Base-by-base conservation (phyloP, 352 stramenopile genomes). In the Phytopythium chamaehyphon region DNA sequence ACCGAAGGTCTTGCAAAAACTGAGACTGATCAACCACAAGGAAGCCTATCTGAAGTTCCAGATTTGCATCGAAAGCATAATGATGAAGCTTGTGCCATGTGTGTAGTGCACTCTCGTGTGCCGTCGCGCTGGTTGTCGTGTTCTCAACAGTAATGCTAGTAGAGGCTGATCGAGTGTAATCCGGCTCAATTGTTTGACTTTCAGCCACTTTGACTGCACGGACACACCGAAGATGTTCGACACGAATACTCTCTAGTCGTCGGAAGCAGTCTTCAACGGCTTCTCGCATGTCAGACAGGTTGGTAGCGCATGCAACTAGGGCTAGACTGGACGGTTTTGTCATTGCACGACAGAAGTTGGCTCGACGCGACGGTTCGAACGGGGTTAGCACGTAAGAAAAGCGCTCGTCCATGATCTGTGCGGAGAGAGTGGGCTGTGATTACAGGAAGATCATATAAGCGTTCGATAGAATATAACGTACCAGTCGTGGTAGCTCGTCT, bases 21-120 rank as follows among this genome's bases (percentile, higher is more conserved):
- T 52, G 36, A 2, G 63, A 52, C 44, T 87, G 76, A 50, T 90
- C 73, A n/a, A 90, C 33, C 0, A 88, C 59, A 22, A 86, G 45
- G 11, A 70, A 61, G 0, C 79, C 79, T 22, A 84, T 50, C 40
- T 90, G 74, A 16, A 86, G 46, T 8, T 76, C 46, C 12, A 46
- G 55, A 11, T 58, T 52, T 3, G 64, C 55, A 10, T 19, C 50
- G n/a, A 57, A 54, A 1, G 69, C 59, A 28, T 88, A 83, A 18
- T 62, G 24, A 11, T 71, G 45, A 11, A 86, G 66, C 8, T 48
- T 33, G 21, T 36, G 38, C 78, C 78, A 90, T 0, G 59, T 68
- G 15, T 47, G 54, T 33, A 73, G 67, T 0, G 62, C 58, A 14
- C 72, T 42, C 50, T 86, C 71, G 35, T 86, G 83, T 2, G 56